These are phyloP conservation scores for Clarkia xantiana DNA, from an alignment of 345 rosid species.

Conservation along the genomic window DNA sequence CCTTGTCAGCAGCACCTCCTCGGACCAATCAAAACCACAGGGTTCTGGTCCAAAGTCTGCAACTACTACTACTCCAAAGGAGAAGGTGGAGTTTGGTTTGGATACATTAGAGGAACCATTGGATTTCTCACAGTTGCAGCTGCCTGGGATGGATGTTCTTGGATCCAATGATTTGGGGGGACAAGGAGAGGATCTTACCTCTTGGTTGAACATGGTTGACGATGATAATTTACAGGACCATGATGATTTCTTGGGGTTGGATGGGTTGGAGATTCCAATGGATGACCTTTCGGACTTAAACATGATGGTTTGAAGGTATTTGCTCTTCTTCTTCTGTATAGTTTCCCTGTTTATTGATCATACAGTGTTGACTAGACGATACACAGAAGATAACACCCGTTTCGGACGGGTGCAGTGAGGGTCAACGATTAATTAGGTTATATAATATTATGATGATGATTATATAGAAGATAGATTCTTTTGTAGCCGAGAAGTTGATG, in stretches of 20 bases:
- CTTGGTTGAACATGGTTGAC: constrained; percentile 82
- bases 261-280: constrained; percentile 95
- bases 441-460: constrained; percentile 15
- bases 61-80: constrained; percentile 37
- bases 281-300: constrained; percentile 93
- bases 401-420: constrained; percentile 30
- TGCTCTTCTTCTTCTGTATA: constrained; percentile 2
- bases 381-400: constrained; percentile 11
- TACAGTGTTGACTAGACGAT: constrained; percentile 49
- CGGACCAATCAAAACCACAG: constrained; percentile 49
- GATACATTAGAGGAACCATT: constrained; percentile 58
- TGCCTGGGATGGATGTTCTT: constrained; percentile 50
- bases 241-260: constrained; percentile 38
- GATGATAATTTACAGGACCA: constrained; percentile 78
- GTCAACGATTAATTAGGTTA: constrained; percentile 18
- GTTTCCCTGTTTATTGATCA: constrained; percentile 44
- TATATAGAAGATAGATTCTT: too few species aligned
- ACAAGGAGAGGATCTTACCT: constrained; percentile 72
- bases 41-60: constrained; percentile 30
- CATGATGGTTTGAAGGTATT: constrained; percentile 80
- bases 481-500: too few species aligned
- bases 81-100: constrained; percentile 39
- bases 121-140: constrained; percentile 55
- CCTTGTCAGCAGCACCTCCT: constrained; percentile 39
- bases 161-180: constrained; percentile 30